Evolutionary conservation across 148 eudicot species (phyloP).

Genomic region (Rhododendron mucronatum): DNA sequence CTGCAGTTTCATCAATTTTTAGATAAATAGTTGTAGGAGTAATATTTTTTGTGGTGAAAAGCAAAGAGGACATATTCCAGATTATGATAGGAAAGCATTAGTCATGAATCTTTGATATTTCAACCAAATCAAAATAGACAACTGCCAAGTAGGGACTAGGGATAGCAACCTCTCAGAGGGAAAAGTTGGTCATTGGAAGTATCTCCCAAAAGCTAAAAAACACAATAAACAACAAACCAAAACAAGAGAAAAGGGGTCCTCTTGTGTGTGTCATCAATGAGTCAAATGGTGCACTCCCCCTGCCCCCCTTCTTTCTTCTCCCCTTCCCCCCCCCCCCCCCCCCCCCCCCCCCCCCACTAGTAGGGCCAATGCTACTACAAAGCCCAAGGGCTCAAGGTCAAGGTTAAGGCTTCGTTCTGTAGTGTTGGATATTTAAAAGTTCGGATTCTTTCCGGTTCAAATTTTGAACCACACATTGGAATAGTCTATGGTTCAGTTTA

Average conservation of each 20-base stretch:
- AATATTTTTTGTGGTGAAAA: too few species aligned
- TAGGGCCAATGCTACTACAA: not conserved
- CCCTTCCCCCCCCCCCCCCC: too few species aligned
- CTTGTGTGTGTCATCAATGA: not conserved
- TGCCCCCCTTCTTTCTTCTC: not conserved
- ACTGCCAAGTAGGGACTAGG: not conserved
- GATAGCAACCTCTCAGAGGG: not conserved
- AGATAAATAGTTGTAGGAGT: too few species aligned
- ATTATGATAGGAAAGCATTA: not conserved
- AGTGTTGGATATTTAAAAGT: not conserved
- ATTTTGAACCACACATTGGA: not conserved
- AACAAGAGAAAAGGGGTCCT: not conserved
- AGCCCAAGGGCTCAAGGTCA: not conserved
- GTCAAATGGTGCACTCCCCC: not conserved
- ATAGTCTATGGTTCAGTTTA: too few species aligned
- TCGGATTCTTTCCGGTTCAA: too few species aligned
- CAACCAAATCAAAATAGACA: not conserved
- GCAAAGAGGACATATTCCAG: too few species aligned
- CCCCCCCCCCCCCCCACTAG: not conserved
- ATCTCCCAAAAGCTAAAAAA: not conserved
- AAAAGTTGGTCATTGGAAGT: not conserved
- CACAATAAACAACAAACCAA: not conserved
- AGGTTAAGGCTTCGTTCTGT: not conserved
- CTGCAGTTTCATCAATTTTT: too few species aligned
- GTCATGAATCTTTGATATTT: too few species aligned